Base-by-base conservation (phyloP, 371 early-diverging fungal species). In the Choanephora cucurbitarum region DNA sequence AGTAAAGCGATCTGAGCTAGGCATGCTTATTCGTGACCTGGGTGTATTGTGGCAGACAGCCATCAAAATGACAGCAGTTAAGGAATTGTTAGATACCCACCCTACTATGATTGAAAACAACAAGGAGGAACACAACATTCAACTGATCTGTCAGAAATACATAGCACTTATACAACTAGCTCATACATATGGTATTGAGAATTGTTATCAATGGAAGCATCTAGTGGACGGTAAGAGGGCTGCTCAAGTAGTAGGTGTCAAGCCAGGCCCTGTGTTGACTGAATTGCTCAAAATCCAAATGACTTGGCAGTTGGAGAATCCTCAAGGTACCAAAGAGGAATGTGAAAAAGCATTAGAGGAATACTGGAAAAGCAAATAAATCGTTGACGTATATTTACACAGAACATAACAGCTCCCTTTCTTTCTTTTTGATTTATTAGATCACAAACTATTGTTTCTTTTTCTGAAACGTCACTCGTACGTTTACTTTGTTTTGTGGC, bases 221-320 rank as follows among this genome's bases (percentile, higher is more conserved):
- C 54, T 88, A 10, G 60, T 92, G 0, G 83, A 91, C 67, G 90
- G 95, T 33, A 83, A 85, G 40, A 69, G 77, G 21, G 78, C 85
- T 0, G 73, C 82, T 0, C 55, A 60, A 19, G 24, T 88, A 3
- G 66, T 91, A 18, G 80, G 81, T 5, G 73, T 91, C 31, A 73
- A 66, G 47, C 87, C 88, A 5, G 91, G 94, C 1, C 88, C 88
- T 14, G 55, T 46, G 2, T 73, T 93, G 13, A 77, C 73, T 46
- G 57, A 55, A 17, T 62, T 85, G 28, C 63, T 92, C 11, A 64
- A 75, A 9, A 50, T 62, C 3, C 71, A 91, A 49, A 87, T 93
- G 80, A 77, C 67, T 31, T 93, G 90, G 90, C 93, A 93, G 70
- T 66, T 93, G 37, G 79, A 70, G 1, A 53, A 88, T 70, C 87